These are phyloP conservation scores for Pythium folliculosum DNA, from an alignment of 352 stramenopile species.

Conservation along the genomic window DNA sequence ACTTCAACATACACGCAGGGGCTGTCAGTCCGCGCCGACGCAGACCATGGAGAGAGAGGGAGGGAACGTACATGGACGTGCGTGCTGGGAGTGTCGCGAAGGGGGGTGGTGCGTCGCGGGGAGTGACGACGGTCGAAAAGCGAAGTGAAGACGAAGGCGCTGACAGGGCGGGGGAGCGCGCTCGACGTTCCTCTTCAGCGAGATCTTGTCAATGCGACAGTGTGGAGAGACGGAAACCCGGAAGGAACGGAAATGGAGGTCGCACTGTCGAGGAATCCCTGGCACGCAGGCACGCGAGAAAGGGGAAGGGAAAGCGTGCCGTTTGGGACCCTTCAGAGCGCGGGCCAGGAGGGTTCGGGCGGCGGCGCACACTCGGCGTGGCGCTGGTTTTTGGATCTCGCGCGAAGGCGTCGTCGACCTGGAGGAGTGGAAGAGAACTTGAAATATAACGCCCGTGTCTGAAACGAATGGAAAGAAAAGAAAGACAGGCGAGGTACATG, in stretches of 20 bases:
- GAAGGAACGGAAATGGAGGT: conserved; percentile 14
- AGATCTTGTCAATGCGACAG: conserved; percentile 29
- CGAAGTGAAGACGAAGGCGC: background rate
- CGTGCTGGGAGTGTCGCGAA: background rate
- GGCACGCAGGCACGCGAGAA: conserved; percentile 4
- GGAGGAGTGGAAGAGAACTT: background rate
- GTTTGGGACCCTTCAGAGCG: conserved; percentile 13
- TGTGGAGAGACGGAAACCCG: conserved; percentile 13
- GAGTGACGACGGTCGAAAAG: conserved; percentile 1
- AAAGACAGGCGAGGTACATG: background rate
- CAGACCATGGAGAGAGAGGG: background rate
- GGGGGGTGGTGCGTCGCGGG: background rate
- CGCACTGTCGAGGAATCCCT: conserved; percentile 9
- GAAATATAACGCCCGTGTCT: conserved; percentile 20
- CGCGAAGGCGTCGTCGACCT: background rate
- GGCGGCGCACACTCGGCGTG: background rate
- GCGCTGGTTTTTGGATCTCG: conserved; percentile 8
- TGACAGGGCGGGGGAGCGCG: background rate
- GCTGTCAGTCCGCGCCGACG: background rate
- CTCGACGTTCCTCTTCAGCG: background rate
- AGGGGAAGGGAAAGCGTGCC: conserved; percentile 16
- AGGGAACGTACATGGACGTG: background rate
- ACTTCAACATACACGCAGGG: conserved; percentile 10
- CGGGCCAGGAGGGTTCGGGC: conserved; percentile 12
- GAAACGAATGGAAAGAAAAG: conserved; percentile 29